These are phyloP conservation scores for Friedmanniomyces simplex DNA, from an alignment of 495 filamentous ascomycete species.

Conservation along the genomic window DNA sequence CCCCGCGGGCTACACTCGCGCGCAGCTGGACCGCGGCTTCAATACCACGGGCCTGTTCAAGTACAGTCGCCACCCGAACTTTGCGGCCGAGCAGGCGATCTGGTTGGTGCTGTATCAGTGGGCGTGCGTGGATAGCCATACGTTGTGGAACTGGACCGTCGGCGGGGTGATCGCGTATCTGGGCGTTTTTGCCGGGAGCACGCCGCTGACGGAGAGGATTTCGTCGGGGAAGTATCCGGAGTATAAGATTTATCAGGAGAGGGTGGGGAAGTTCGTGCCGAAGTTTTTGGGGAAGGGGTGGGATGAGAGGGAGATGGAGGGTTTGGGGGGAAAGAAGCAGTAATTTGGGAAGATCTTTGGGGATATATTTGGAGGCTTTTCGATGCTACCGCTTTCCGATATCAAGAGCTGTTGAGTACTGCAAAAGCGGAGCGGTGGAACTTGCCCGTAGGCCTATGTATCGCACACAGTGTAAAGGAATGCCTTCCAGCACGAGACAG, in stretches of 20 bases:
- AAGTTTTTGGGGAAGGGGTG: slow-evolving; percentile 34
- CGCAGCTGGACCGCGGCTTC: slow-evolving; percentile 88
- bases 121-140: slow-evolving; percentile 62
- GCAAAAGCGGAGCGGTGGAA: no score
- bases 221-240: slow-evolving; percentile 75
- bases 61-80: slow-evolving; percentile 86
- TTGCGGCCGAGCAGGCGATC: slow-evolving; percentile 80
- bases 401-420: no score
- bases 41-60: slow-evolving; percentile 76
- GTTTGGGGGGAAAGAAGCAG: background rate
- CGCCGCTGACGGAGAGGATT: slow-evolving; percentile 74
- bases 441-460: no score
- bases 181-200: slow-evolving; percentile 78
- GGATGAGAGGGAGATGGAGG: slow-evolving; percentile 18
- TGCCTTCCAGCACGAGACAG: no score
- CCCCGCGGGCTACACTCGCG: slow-evolving; percentile 47
- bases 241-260: slow-evolving; percentile 73
- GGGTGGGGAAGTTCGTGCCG: slow-evolving; percentile 75
- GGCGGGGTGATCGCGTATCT: slow-evolving; percentile 61
- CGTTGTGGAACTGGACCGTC: slow-evolving; percentile 66
- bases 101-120: slow-evolving; percentile 85
- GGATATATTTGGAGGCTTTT: background rate
- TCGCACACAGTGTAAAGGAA: no score
- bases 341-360: slow-evolving; percentile 6
- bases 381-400: no score